Conservation (phyloP, 176 grass and related monocot genomes). For the Chloris gayana region DNA sequence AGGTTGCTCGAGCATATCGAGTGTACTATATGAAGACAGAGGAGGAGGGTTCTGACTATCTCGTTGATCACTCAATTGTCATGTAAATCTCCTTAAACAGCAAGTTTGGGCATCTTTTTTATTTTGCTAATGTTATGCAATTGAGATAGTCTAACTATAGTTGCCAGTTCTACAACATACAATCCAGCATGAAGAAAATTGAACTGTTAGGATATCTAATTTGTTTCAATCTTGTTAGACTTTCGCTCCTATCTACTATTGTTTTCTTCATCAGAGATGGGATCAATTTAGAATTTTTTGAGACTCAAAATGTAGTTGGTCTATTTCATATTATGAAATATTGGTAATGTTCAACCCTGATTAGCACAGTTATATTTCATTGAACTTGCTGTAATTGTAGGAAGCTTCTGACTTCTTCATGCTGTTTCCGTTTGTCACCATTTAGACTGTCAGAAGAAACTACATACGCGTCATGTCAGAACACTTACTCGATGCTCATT, state of each 20-base stretch:
- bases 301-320: not conserved
- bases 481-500: not conserved
- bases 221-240: not conserved
- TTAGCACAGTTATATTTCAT: too few relatives aligned
- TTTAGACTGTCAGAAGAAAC: not conserved
- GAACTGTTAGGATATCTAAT: too few relatives aligned
- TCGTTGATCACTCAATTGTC: conserved; percentile 96
- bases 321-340: not conserved
- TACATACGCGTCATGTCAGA: not conserved
- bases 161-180: not conserved
- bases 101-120: not conserved
- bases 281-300: not conserved
- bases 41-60: conserved; percentile 91
- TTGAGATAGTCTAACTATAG: not conserved
- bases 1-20: conserved; percentile 75
- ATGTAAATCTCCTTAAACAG: conserved; percentile 53
- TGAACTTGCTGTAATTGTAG: not conserved
- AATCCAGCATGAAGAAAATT: not conserved
- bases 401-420: not conserved
- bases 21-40: conserved; percentile 98
- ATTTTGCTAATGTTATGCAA: not conserved
- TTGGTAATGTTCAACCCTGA: not conserved
- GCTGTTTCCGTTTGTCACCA: not conserved
- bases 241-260: too few relatives aligned
- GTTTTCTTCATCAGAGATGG: too few relatives aligned